phyloP scores from a whole-genome alignment of 768 basidiomycete species.

The Tulasnella calospora region DNA sequence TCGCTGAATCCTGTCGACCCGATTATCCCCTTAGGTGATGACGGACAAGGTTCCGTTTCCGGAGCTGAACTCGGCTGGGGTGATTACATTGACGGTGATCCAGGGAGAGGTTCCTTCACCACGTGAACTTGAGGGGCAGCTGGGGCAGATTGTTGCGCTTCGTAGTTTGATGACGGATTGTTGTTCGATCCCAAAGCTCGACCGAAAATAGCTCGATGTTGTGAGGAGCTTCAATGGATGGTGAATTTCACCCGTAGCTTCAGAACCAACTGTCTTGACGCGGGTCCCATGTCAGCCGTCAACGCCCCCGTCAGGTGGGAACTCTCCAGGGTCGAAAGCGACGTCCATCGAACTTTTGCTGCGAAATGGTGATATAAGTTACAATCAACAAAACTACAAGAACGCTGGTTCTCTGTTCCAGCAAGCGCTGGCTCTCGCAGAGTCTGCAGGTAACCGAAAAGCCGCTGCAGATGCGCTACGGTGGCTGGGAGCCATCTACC shows the following conservation, averaged over 20 bases:
- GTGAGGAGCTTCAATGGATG: not conserved
- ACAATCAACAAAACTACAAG: not conserved
- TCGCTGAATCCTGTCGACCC: not conserved
- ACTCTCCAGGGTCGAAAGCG: too few species aligned
- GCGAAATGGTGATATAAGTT: not conserved
- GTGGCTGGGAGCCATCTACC: not conserved
- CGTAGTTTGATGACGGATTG: not conserved
- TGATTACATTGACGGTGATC: not conserved
- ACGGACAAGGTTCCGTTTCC: not conserved
- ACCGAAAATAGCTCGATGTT: not conserved
- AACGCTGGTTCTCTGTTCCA: not conserved
- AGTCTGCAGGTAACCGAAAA: not conserved
- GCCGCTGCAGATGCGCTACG: not conserved
- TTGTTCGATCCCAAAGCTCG: not conserved
- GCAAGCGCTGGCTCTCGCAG: not conserved
- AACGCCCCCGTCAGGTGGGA: too few species aligned
- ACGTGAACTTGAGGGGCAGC: not conserved
- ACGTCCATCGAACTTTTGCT: not conserved
- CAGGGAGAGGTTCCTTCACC: not conserved
- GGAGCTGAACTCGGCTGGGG: not conserved
- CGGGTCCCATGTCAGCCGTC: not conserved
- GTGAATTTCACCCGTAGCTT: not conserved
- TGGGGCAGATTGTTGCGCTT: not conserved
- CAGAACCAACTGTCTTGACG: not conserved
- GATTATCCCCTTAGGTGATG: not conserved